These are phyloP conservation scores for Zymoseptoria pseudotritici DNA, from an alignment of 2,329 filamentous ascomycete genomes.

Conservation along the genomic window DNA sequence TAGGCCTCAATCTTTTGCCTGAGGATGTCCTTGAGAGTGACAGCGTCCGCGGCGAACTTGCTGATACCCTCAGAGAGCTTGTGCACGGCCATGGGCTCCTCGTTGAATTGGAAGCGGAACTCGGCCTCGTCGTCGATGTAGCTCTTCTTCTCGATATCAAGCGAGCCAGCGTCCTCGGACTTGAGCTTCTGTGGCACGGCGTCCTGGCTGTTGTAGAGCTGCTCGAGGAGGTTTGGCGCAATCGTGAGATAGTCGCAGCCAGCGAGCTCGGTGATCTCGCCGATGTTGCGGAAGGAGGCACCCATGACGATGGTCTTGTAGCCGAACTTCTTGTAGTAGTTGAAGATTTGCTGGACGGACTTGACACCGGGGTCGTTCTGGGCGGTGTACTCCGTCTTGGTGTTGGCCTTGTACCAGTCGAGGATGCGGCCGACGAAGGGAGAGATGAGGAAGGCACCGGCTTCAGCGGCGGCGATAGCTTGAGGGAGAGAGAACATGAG, in stretches of 20 bases:
- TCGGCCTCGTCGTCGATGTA: conserved; percentile 83
- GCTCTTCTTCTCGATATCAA: conserved; percentile 77
- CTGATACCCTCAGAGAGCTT: conserved; percentile 99
- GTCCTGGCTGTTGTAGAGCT: conserved; percentile 77
- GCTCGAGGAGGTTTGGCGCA: conserved; percentile 88
- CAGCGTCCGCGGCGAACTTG: conserved; percentile 95
- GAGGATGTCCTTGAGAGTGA: conserved; percentile 88
- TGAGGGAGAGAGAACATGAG: conserved; percentile 96
- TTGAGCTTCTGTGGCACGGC: conserved; percentile 90
- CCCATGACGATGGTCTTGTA: conserved; percentile 99
- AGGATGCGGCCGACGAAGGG: conserved; percentile 99
- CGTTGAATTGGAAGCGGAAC: conserved; percentile 99
- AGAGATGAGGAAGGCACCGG: conserved; percentile 92
- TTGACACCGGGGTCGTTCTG: conserved; percentile 93
- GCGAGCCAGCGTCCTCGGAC: conserved; percentile 53
- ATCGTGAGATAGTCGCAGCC: conserved; percentile 99
- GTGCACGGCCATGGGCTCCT: conserved; percentile 98
- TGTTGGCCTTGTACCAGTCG: conserved; percentile 96
- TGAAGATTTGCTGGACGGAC: conserved; percentile 89
- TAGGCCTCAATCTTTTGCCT: conserved; percentile 64
- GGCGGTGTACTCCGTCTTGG: conserved; percentile 86
- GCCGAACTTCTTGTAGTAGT: conserved; percentile 99
- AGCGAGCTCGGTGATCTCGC: conserved; percentile 96
- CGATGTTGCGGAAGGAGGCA: conserved; percentile 90
- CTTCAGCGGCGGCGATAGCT: conserved; percentile 93